Evolutionary conservation across 2,329 filamentous ascomycete genomes (phyloP), one percentile per base, ranked within the genome.

Genomic region (Penicillium glabrum): DNA sequence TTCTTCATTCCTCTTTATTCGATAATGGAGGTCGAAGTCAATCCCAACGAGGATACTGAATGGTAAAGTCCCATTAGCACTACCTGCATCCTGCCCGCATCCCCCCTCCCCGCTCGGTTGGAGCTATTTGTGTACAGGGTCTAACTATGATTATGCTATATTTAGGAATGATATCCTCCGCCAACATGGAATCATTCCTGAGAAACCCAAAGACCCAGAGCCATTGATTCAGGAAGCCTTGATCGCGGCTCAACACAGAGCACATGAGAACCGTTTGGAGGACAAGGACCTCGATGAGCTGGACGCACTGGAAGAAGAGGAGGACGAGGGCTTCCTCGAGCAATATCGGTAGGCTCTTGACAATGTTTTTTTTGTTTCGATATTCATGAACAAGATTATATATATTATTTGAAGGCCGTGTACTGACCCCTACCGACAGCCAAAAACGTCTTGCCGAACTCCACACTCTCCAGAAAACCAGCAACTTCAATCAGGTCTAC

Each of bases 1-100:
- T n/a, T 26, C 11, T 46, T 53, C 35, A 41, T 21, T 56, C 31
- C 37, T 53, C 37, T 31, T 31, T 44, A 29, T n/a, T 10, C 59
- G 19, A 68, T 72, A 69, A 72, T 88, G 61, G 83, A 88, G 69
- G 95, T 99, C 58, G 92, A 93, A 45, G 89, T 99, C 65, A 89
- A 98, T 72, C 93, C 93, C 31, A 96, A 98, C 71, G 95, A 92
- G 61, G 95, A 99, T 73, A 99, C 95, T 61, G 95, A 99, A 88
- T 99, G 95, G 95, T 93, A 79, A 58, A 64, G 63, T 48, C 35
- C 27, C 49, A 46, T 16, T 13, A 33, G 16, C 35, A 41, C 48
- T 43, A 29, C 45, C 33, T 46, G 19, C 35, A 31, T 41, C 39
- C 3, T 46, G 53, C 35, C 39, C 60, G 58, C 64, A 54, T 56